These are phyloP conservation scores for Scytalidium sp. DNA, from an alignment of 2,329 filamentous ascomycete genomes.

Conservation along the genomic window DNA sequence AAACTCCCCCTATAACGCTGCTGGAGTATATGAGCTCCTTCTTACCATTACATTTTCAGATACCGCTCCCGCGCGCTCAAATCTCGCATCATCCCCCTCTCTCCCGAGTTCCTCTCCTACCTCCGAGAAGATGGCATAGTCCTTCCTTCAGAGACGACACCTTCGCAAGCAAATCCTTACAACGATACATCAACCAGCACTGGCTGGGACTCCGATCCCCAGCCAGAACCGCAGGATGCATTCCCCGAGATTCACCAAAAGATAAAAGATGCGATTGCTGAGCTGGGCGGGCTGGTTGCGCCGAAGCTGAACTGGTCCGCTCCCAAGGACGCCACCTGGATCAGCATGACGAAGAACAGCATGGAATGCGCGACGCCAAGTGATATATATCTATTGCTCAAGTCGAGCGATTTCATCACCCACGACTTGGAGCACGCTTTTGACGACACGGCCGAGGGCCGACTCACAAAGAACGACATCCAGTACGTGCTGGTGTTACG, in stretches of 20 bases:
- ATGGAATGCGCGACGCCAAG: conserved; percentile 87
- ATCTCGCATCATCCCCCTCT: conserved; percentile 78
- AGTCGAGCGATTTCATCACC: conserved; percentile 90
- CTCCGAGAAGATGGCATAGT: conserved; percentile 91
- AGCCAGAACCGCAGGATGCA: conserved; percentile 23
- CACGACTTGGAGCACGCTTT: conserved; percentile 95
- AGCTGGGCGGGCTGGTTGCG: conserved; percentile 80
- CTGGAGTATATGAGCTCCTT: neutral
- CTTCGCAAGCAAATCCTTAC: conserved; percentile 19
- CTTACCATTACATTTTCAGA: conserved; percentile 35
- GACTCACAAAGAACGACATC: conserved; percentile 31
- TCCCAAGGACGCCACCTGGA: conserved; percentile 94
- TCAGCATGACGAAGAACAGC: conserved; percentile 78
- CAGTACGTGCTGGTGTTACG: conserved; percentile 68
- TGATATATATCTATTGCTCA: conserved; percentile 90
- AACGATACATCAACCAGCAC: conserved; percentile 49
- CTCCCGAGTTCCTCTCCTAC: conserved; percentile 75
- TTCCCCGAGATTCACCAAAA: conserved; percentile 72
- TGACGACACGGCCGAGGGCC: conserved; percentile 59
- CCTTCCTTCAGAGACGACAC: conserved; percentile 59
- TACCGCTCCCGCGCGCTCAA: conserved; percentile 82
- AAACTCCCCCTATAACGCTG: too few species aligned
- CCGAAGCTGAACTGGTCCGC: conserved; percentile 98
- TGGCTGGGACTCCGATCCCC: conserved; percentile 44
- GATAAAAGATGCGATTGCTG: conserved; percentile 74